Evolutionary conservation across 306 rosid species (phyloP).

Genomic region (Luffa aegyptiaca): DNA sequence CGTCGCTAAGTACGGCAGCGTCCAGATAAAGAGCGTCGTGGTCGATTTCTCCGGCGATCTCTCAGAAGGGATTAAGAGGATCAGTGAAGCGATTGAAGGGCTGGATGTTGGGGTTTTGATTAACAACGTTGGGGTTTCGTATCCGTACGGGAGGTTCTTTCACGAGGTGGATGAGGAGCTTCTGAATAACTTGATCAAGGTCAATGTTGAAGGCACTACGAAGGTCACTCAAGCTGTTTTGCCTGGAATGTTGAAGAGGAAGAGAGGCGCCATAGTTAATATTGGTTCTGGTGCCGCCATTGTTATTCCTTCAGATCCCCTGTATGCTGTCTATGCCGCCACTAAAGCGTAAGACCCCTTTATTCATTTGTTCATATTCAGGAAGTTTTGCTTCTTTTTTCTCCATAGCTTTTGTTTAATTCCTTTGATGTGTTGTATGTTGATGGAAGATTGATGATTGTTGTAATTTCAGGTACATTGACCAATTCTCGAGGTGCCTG

Average conservation of each 20-base stretch:
- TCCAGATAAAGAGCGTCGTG: slow-evolving; percentile 51
- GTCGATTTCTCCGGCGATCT: slow-evolving; percentile 84
- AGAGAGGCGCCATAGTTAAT: slow-evolving; percentile 84
- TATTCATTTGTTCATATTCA: background rate
- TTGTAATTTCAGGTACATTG: slow-evolving; percentile 57
- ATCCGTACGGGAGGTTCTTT: slow-evolving; percentile 84
- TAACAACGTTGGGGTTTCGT: slow-evolving; percentile 81
- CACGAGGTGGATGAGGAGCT: slow-evolving; percentile 84
- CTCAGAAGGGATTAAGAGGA: slow-evolving; percentile 43
- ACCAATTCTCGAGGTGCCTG: slow-evolving; percentile 86
- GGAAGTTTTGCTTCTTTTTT: background rate
- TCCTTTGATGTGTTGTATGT: background rate
- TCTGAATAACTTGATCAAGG: slow-evolving; percentile 53
- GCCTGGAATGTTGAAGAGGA: slow-evolving; percentile 77
- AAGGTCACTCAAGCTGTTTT: slow-evolving; percentile 84
- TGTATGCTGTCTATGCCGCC: slow-evolving; percentile 92
- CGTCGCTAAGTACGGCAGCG: slow-evolving; percentile 32
- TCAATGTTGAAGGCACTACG: slow-evolving; percentile 79
- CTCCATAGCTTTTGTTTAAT: background rate
- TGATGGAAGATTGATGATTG: background rate
- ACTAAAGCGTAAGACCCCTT: slow-evolving; percentile 66
- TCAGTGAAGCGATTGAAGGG: slow-evolving; percentile 50
- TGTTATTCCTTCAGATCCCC: slow-evolving; percentile 92
- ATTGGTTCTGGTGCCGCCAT: slow-evolving; percentile 92
- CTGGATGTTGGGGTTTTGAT: slow-evolving; percentile 72